Evolutionary conservation across 2,329 filamentous ascomycete genomes (phyloP), one percentile per base, ranked within the genome.

Genomic region (Pezicula carpinea): DNA sequence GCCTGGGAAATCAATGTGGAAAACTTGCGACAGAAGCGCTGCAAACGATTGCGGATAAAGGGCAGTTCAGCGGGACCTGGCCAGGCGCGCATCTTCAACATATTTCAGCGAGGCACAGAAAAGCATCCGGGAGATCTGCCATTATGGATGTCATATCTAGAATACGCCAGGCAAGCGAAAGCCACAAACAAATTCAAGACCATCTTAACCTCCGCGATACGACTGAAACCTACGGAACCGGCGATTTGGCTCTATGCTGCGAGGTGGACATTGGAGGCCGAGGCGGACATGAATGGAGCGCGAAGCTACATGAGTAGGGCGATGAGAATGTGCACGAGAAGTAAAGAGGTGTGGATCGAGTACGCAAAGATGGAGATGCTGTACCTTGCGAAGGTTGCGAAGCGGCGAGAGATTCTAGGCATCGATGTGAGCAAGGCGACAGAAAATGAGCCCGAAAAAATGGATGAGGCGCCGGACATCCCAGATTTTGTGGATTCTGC

Each of bases 291-390:
- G 81, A 85, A 83, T 19, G 83, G 85, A 38, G 90, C 92, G 3
- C 73, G 93, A 51, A 85, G 82, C 40, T 87, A 93, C 75, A 77
- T 99, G 90, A 79, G 95, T 74, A 77, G 92, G 52, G 93, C 91
- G 0, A 79, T 95, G 61, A 77, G 93, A 35, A 97, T 99, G 67
- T 96, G 91, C 70, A 89, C 84, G 43, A 79, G 73, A 41, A 84
- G 86, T 39, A 80, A 75, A 53, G 73, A 74, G 15, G 66, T 99
- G 43, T 99, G 92, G 90, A 64, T 95, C 29, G 89, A 96, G 68
- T 97, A 96, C 64, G 86, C 87, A 7, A 85, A 87, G 62, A 77
- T 92, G 61, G 93, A 99, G 73, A 89, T 96, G 82, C 85, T 93
- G 53, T 97, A 95, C 74, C 75, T 97, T 47, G 82, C 79, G 43